These are phyloP conservation scores for Clarkia xantiana DNA, from an alignment of 345 rosid species.

Conservation along the genomic window DNA sequence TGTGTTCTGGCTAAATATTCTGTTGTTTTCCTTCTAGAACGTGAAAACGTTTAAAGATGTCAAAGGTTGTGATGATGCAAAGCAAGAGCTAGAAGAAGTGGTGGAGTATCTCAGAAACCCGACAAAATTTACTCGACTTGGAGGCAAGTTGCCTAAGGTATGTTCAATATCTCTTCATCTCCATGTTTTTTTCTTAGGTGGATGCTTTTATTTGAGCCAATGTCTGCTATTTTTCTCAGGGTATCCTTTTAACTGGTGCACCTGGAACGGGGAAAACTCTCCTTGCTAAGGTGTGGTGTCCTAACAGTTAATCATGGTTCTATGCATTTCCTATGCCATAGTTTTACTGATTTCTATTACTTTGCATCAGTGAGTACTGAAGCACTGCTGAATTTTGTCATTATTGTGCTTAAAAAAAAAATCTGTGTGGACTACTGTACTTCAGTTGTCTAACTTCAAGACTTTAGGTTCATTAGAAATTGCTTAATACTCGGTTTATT, in stretches of 20 bases:
- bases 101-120: slow-evolving; percentile 96
- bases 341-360: too few relatives aligned
- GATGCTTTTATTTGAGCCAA: slow-evolving; percentile 3
- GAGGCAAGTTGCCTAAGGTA: slow-evolving; percentile 98
- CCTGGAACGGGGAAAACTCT: slow-evolving; percentile 99
- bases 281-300: slow-evolving; percentile 67
- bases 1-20: not conserved
- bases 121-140: slow-evolving; percentile 89
- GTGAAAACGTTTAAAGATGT: slow-evolving; percentile 98
- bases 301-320: not conserved
- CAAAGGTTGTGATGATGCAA: slow-evolving; percentile 99
- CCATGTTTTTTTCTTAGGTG: not conserved
- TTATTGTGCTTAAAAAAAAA: too few relatives aligned
- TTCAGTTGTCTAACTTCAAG: too few relatives aligned
- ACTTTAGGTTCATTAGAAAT: too few relatives aligned
- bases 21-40: slow-evolving; percentile 43
- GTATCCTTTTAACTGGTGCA: slow-evolving; percentile 96
- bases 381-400: too few relatives aligned
- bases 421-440: too few relatives aligned
- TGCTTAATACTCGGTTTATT: too few relatives aligned
- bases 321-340: too few relatives aligned
- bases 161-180: slow-evolving; percentile 8
- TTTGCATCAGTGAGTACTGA: too few relatives aligned
- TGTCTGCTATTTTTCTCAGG: slow-evolving; percentile 31
- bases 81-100: slow-evolving; percentile 97